Percentiles rank a stretch among this genome's conserved stretches.
Evolutionary conservation across 2,329 filamentous ascomycete species (phyloP).

Genomic region (Acrocalymma vagum): DNA sequence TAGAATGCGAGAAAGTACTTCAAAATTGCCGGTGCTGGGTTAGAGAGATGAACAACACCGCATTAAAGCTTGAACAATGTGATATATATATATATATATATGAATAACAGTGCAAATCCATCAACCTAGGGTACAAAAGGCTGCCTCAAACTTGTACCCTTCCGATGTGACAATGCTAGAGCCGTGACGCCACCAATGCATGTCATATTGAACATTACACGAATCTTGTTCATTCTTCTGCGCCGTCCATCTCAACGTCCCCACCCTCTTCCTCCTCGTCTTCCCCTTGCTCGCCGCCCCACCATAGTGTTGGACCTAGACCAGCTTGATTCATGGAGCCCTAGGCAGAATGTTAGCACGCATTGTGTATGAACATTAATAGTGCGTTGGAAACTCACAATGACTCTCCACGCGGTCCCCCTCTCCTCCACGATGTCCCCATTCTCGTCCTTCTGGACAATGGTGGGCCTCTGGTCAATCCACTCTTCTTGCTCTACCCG

Average conservation of each 20-base stretch:
- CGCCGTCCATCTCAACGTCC: constrained; percentile 37
- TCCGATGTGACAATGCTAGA: too few species aligned
- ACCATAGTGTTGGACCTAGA: constrained; percentile 59
- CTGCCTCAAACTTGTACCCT: neutral
- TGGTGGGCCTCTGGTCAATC: constrained; percentile 89
- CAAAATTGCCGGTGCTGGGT: neutral
- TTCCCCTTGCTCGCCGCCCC: constrained; percentile 43
- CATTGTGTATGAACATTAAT: neutral
- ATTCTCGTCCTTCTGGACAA: constrained; percentile 69
- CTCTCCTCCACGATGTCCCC: constrained; percentile 70
- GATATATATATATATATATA: neutral
- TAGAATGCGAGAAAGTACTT: constrained; percentile 1
- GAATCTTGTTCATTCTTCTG: constrained; percentile 23
- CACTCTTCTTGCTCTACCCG: constrained; percentile 88
- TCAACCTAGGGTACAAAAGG: neutral
- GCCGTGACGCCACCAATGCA: constrained; percentile 13
- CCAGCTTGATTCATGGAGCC: constrained; percentile 58
- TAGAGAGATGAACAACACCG: constrained; percentile 3
- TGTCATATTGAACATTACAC: neutral
- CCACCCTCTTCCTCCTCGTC: constrained; percentile 34
- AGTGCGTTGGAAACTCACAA: constrained; percentile 36
- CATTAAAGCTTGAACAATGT: constrained; percentile 5
- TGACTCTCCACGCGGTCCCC: constrained; percentile 75
- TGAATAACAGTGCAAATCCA: neutral
- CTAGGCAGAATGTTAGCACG: constrained; percentile 29